Conservation (phyloP, 345 rosid genomes). For the Syzygium aromaticum region DNA sequence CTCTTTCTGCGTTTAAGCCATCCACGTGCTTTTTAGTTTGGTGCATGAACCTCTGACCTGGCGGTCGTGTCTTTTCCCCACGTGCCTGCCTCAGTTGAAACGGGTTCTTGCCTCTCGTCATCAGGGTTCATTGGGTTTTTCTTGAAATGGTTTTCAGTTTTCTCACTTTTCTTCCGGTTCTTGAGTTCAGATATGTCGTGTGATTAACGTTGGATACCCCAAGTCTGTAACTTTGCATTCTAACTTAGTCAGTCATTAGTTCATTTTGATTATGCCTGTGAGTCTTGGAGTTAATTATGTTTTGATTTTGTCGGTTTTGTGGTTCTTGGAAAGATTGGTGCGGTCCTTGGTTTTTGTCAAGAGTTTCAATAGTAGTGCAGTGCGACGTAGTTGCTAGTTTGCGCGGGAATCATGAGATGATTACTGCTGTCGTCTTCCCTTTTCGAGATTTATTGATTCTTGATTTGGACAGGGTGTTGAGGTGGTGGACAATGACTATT, state of each 20-base stretch:
- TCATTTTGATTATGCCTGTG: too few species aligned
- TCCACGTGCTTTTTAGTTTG: not conserved
- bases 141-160: not conserved
- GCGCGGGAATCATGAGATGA: not conserved
- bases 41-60: not conserved
- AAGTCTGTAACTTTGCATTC: too few species aligned
- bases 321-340: not conserved
- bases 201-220: too few species aligned
- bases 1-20: not conserved
- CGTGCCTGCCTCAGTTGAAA: not conserved
- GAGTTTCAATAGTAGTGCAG: not conserved
- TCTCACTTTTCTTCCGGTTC: not conserved
- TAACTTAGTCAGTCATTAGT: too few species aligned
- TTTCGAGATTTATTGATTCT: not conserved
- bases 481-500: constrained; percentile 69
- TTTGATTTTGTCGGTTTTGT: not conserved
- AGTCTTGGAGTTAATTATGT: not conserved
- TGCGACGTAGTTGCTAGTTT: not conserved
- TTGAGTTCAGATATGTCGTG: not conserved
- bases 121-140: not conserved
- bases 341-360: not conserved
- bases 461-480: constrained; percentile 58
- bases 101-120: not conserved
- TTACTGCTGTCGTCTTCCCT: not conserved
- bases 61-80: not conserved